Percentiles rank a stretch among this genome's conserved stretches.
Conservation (phyloP, 768 basidiomycete species). For the Cytidiella melzeri region DNA sequence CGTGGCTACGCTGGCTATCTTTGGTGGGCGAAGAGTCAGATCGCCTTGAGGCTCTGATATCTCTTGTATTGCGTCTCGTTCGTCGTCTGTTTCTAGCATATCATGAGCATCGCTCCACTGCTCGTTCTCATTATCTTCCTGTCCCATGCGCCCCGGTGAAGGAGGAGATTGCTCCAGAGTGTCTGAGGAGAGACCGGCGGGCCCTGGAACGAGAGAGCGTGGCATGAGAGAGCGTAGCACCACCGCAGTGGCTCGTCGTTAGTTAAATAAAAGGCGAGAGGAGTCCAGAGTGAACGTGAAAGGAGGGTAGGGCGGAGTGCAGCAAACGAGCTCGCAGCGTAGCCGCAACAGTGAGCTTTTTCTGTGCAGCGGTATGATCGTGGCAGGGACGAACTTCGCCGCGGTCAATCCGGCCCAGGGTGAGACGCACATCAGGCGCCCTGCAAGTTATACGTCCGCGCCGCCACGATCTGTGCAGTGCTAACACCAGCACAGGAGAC, state of each 20-base stretch:
- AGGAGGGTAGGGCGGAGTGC: conserved; percentile 1
- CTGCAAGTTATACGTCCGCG: background rate
- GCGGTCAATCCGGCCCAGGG: background rate
- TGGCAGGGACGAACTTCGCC: conserved; percentile 4
- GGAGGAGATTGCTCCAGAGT: conserved; percentile 17
- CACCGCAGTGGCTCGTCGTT: conserved; percentile 8
- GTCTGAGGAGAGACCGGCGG: conserved; percentile 23
- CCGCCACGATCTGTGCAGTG: background rate
- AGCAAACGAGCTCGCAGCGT: too few relatives aligned
- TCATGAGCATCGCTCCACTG: conserved; percentile 34
- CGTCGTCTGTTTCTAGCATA: conserved; percentile 30
- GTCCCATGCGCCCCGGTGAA: conserved; percentile 14
- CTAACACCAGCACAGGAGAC: too few relatives aligned
- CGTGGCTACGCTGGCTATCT: conserved; percentile 15
- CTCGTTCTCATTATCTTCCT: conserved; percentile 22
- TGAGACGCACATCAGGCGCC: background rate
- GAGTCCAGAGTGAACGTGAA: background rate
- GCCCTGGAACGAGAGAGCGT: conserved; percentile 11
- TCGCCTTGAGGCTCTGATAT: conserved; percentile 18
- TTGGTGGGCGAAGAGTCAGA: conserved; percentile 21
- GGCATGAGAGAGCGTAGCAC: conserved; percentile 14
- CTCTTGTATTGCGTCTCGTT: conserved; percentile 25
- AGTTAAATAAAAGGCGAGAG: conserved; percentile 8
- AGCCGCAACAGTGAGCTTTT: too few relatives aligned
- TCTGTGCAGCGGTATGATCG: conserved; percentile 5